Conservation (phyloP, 371 early-diverging fungal genomes). For the Mucor lusitanicus region DNA sequence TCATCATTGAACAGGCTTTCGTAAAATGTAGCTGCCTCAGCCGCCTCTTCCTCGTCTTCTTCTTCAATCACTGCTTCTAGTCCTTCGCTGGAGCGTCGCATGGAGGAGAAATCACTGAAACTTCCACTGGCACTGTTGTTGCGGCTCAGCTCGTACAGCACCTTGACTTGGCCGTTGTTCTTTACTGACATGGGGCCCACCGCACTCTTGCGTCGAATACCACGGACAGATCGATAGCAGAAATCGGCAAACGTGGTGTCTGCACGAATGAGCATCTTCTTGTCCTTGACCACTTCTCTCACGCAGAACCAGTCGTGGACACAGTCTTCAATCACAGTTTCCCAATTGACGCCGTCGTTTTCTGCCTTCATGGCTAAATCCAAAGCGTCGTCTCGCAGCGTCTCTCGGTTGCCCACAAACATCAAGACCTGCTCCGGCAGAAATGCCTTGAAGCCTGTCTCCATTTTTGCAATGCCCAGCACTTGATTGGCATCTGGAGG, state of each 20-base stretch:
- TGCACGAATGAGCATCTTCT: constrained; percentile 30
- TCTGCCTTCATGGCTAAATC: constrained; percentile 41
- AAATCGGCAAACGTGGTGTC: constrained; percentile 40
- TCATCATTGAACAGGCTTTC: constrained; percentile 22
- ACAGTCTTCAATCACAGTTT: constrained; percentile 40
- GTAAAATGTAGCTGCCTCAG: neutral
- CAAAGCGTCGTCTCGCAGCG: constrained; percentile 42
- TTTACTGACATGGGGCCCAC: neutral
- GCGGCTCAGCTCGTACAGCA: constrained; percentile 20
- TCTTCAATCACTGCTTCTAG: constrained; percentile 37
- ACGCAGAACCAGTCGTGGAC: constrained; percentile 54
- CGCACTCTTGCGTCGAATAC: neutral
- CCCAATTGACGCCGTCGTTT: constrained; percentile 35
- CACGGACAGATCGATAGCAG: constrained; percentile 31
- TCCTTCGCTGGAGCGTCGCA: constrained; percentile 26
- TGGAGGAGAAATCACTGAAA: constrained; percentile 11
- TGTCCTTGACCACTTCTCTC: constrained; percentile 47
- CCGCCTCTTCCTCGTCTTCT: constrained; percentile 22
- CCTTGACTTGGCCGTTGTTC: neutral
- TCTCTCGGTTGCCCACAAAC: constrained; percentile 43
- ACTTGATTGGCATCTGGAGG: constrained; percentile 30
- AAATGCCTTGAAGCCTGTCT: constrained; percentile 41
- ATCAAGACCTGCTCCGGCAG: constrained; percentile 32
- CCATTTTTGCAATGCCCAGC: constrained; percentile 38
- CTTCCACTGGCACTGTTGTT: neutral